Base-by-base conservation (phyloP, 202 grass and related monocot genomes). In the Brachypodium distachyon region DNA sequence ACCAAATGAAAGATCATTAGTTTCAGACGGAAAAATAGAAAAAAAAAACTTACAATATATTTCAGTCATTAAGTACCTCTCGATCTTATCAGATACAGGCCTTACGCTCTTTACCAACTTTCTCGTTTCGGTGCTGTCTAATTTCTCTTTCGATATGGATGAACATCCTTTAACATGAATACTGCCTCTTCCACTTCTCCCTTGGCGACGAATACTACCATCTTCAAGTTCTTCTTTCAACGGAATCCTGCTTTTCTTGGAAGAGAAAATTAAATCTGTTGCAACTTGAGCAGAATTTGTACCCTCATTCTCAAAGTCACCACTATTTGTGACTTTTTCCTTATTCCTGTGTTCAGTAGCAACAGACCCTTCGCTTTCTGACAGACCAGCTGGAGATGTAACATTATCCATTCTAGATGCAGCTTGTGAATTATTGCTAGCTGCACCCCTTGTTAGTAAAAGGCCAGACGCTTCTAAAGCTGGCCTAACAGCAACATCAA, bases 201-300 rank as follows among this genome's bases (percentile, higher is more conserved):
- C 91, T 61, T 84, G 84, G 41, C 91, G 85, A 28, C 87, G 82
- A 76, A 90, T 79, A 74, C 87, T 76, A 34, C 70, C 82, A 77
- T 82, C 81, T 83, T 80, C 85, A 73, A 94, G 69, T 33, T 88
- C 91, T 86, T 94, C 91, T 85, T 94, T 94, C 76, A 87, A 70
- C n/a, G 53, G 67, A 64, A 83, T 55, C 66, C 82, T 88, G 67
- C 78, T 90, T 70, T 89, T 90, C 77, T 73, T 85, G 27, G 67
- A 81, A 3, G 77, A 75, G 59, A 85, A 57, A 77, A 89, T 65
- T 72, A 76, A 52, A 18, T 83, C 61, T 2, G 65, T 49, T 78
- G 48, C 31, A 47, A 68, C 72, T 59, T 73, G 77, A 21, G 51
- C 70, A 25, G 69, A 77, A 83, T 71, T 85, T 68, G 34, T 16